Base-by-base conservation (phyloP, 2,329 filamentous ascomycete genomes). In the Colletotrichum endophyticum region DNA sequence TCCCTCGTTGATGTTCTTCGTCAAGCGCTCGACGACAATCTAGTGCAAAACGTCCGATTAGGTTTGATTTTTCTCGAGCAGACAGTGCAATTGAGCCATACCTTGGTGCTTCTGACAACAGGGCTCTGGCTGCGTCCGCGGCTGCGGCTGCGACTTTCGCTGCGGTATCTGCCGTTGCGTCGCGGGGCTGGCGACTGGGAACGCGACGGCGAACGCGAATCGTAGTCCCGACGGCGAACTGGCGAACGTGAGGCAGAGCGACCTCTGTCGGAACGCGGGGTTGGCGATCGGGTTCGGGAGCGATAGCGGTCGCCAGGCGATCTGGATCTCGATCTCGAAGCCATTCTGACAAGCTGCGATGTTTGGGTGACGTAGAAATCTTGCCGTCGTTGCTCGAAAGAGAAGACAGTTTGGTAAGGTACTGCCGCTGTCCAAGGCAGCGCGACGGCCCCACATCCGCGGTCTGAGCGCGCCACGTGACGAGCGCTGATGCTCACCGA, bases 21-120 rank as follows among this genome's bases (percentile, higher is more conserved):
- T 98, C 82, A 99, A 89, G 78, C 98, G 96, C 85, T 99, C 97
- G 63, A 99, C 94, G 22, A 99, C 95, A 83, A 99, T 96, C 95
- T 98, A 53, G n/a, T 36, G 9, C 22, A 22, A 66, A 59, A 30
- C 27, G 44, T 66, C 63, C 16, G 13, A 49, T 76, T 22, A 61
- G 53, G 76, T 56, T 57, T 27, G 22, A 13, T 56, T 30, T 15
- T 8, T 72, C 32, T 53, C 27, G 57, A 78, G 15, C 16, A 63
- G 73, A 70, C 61, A 73, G n/a, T 5, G 27, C 49, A n/a, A 78
- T 79, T 32, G 74, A 78, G 27, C 36, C 84, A 70, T 78, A 89
- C 90, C 87, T 92, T 92, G 69, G 90, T 92, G 79, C 89, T 91
- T 78, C 84, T 86, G 7, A 83, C 72, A 5, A 82, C 80, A 9